These are phyloP conservation scores for Carnegiea gigantea DNA, from an alignment of 179 eudicot species.

Conservation along the genomic window DNA sequence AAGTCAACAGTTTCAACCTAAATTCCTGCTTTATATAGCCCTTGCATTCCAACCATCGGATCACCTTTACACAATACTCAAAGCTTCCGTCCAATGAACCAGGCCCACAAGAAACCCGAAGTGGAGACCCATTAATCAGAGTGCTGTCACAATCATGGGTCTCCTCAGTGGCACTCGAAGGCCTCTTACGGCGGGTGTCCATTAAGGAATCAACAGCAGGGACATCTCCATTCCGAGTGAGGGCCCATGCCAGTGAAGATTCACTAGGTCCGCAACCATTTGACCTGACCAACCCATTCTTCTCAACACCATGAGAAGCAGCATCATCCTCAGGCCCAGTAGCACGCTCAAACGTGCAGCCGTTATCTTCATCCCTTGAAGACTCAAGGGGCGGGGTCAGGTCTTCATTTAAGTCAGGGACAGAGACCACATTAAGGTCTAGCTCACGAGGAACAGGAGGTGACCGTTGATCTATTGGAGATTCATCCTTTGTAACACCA, in stretches of 20 bases:
- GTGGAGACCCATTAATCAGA: constrained; percentile 57
- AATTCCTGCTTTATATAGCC: constrained; percentile 67
- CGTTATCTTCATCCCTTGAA: constrained; percentile 66
- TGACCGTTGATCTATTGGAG: constrained; percentile 32
- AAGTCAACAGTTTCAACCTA: constrained; percentile 71
- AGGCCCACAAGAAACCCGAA: constrained; percentile 31
- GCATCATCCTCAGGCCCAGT: constrained; percentile 54
- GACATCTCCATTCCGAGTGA: constrained; percentile 36
- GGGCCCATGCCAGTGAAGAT: constrained; percentile 49
- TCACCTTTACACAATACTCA: constrained; percentile 71
- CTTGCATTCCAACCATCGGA: constrained; percentile 63
- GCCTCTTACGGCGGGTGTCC: constrained; percentile 50
- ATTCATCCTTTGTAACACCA: constrained; percentile 32
- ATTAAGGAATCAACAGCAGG: constrained; percentile 50
- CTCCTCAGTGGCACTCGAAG: constrained; percentile 38
- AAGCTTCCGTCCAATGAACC: constrained; percentile 58
- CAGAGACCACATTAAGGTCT: constrained; percentile 76
- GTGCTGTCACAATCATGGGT: constrained; percentile 45
- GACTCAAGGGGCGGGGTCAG: constrained; percentile 69
- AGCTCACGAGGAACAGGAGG: constrained; percentile 55
- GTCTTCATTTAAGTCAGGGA: constrained; percentile 83
- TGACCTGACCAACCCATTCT: constrained; percentile 41
- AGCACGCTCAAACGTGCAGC: constrained; percentile 40
- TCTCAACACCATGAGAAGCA: constrained; percentile 52
- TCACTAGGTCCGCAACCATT: constrained; percentile 57